Evolutionary conservation across 805 yeast genomes (phyloP).

Genomic region (Starmerella khaoyaiensis): DNA sequence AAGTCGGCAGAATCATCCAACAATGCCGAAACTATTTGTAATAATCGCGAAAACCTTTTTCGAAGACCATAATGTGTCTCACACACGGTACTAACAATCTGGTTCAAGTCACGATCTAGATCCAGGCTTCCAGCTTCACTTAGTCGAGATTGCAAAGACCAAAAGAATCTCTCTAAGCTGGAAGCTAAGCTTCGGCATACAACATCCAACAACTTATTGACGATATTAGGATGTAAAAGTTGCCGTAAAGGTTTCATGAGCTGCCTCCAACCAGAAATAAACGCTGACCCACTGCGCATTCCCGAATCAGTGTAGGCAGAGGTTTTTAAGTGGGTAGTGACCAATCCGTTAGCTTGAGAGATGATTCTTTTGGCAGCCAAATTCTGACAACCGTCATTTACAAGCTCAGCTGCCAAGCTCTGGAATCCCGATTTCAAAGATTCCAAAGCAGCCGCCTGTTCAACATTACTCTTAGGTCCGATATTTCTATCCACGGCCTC

Average conservation of each 20-base stretch:
- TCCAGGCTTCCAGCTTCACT: slow-evolving; percentile 75
- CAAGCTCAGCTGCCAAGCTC: slow-evolving; percentile 30
- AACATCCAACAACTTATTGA: slow-evolving; percentile 35
- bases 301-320: slow-evolving; percentile 14
- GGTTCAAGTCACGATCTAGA: slow-evolving; percentile 68
- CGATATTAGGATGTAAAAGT: slow-evolving; percentile 43
- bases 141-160: slow-evolving; percentile 51
- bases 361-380: slow-evolving; percentile 29
- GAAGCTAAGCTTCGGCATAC: slow-evolving; percentile 45
- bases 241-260: slow-evolving; percentile 53
- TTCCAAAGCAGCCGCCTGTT: slow-evolving; percentile 1
- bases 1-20: slow-evolving; percentile 10
- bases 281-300: slow-evolving; percentile 26
- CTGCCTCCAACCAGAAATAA: slow-evolving; percentile 51
- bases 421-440: slow-evolving; percentile 25
- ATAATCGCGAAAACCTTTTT: slow-evolving; percentile 64
- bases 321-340: slow-evolving; percentile 29
- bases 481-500: slow-evolving; percentile 31
- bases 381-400: slow-evolving; percentile 34
- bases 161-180: slow-evolving; percentile 51
- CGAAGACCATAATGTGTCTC: slow-evolving; percentile 61
- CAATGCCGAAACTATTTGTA: slow-evolving; percentile 56
- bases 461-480: no score
- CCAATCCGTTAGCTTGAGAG: slow-evolving; percentile 28
- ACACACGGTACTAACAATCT: slow-evolving; percentile 52